Base-by-base conservation (phyloP, 371 early-diverging fungal genomes). In the Rhizopus microsporus region DNA sequence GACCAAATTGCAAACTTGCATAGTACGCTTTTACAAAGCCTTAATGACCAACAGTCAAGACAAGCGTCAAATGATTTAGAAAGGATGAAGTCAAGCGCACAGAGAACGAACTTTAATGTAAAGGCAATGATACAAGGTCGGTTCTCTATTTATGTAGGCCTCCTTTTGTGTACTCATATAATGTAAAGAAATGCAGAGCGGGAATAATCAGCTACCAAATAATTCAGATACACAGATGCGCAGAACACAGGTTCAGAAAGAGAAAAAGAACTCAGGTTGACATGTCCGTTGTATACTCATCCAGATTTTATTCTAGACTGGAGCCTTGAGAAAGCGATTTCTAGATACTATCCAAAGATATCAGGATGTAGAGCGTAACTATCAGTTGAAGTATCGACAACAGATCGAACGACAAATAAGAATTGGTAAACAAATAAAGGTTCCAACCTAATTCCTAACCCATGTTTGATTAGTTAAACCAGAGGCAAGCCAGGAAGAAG, bases 321-420 rank as follows among this genome's bases (percentile, higher is more conserved):
- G 42, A 9, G 63, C 67, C 13, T 16, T 69, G 15, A 65, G 51
- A 60, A 89, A 89, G 53, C 84, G 85, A 64, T 92, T 93, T 58
- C 59, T 92, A 67, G 90, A 91, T 49, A 80, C 85, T 5, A 89
- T 93, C 75, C 82, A 80, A 45, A 82, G 87, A n/a, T 93, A 89
- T 67, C 89, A 90, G 69, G 72, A 79, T 23, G 77, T 88, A 0
- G 92, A 93, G 63, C 78, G 81, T 53, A 84, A 85, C 48, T 89
- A 87, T 59, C 85, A 90, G 54, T 76, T 83, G 56, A 89, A 90
- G 65, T 89, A 89, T 66, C 86, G 88, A 51, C 83, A 85, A 47
- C 75, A 91, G 40, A 81, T 92, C 80, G 88, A 91, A 65, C 65
- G 89, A 50, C 92, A 93, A 59, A 87, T 84, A 61, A 74, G 84